Evolutionary conservation across 176 grass and related monocot species (phyloP), one percentile per base, ranked within the genome.

Genomic region (Triticum turgidum): DNA sequence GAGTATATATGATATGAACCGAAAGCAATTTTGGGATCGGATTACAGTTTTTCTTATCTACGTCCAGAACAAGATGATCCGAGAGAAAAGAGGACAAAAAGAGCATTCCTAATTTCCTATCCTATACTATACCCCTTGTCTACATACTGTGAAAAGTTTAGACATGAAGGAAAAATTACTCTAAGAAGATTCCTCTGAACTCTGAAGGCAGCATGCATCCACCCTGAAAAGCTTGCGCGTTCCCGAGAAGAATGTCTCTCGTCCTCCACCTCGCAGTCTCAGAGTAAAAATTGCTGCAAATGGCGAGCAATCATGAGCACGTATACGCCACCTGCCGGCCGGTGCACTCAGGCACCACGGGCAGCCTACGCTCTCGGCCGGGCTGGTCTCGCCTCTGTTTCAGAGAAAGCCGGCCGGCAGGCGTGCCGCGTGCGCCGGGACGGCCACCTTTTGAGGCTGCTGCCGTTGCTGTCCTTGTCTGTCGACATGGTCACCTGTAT

Each of bases 211-310:
- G 1, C 35, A 51, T 9, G 3, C 13, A 33, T 38, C 12, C 24
- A 24, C 41, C 61, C 72, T 85, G 83, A 77, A 52, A 77, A 65
- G 73, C 73, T 52, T 56, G 83, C 30, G 73, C 61, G 29, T 78
- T 85, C 83, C 83, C 83, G 5, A 85, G 61, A 51, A 54, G 83
- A 85, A 67, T 85, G 83, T 85, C 61, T 85, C 61, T 0, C 74
- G 24, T 49, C 22, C 9, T 9, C n/a, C 51, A 18, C 51, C 51
- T 54, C 0, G 24, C 21, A 7, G 39, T 37, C 35, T 11, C 37
- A 38, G 6, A 39, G 11, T 47, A 1, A 47, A 73, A 73, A 25
- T 73, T 44, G 38, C 11, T 44, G n/a, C 69, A 3, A 67, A 13
- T 51, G 82, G 14, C 82, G 47, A 64, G 14, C 62, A 79, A 79